phyloP scores from a whole-genome alignment of 2,329 filamentous ascomycete genomes.

The Helotiales sp. region DNA sequence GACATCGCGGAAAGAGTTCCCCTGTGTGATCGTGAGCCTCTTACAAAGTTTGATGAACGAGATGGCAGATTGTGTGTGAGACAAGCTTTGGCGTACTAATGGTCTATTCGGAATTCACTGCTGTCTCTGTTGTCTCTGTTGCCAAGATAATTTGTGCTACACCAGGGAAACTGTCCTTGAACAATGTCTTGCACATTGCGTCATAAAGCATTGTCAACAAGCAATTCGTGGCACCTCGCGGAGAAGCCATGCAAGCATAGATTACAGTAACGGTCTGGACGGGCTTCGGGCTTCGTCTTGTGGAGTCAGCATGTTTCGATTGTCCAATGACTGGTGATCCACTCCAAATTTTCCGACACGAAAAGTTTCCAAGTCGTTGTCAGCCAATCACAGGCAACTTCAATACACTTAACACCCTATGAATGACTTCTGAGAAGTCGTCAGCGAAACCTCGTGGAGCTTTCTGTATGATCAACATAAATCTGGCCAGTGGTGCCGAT shows the following conservation, averaged over 20 bases:
- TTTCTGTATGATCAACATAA: background rate
- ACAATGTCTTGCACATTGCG: too few species aligned
- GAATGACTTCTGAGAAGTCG: background rate
- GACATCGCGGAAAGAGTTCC: constrained; percentile 2
- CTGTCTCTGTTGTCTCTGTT: too few species aligned
- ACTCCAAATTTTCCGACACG: background rate
- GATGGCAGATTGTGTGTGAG: constrained; percentile 3
- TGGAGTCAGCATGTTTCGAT: constrained; percentile 7
- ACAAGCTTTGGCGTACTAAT: background rate
- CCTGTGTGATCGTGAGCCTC: background rate
- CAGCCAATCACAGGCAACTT: background rate
- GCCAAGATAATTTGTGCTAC: too few species aligned
- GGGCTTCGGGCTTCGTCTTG: background rate
- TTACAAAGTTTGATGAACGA: background rate
- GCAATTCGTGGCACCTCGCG: background rate
- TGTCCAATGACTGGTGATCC: background rate
- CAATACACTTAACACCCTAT: background rate
- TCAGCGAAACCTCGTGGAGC: background rate
- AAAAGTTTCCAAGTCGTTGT: background rate
- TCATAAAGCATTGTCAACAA: background rate
- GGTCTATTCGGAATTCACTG: background rate
- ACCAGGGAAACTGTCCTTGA: too few species aligned
- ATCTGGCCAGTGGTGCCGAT: background rate
- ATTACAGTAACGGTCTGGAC: background rate
- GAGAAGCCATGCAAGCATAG: too few species aligned